Conservation (phyloP, 164 flowering plant genomes). For the Tetrastigma voinierianum region DNA sequence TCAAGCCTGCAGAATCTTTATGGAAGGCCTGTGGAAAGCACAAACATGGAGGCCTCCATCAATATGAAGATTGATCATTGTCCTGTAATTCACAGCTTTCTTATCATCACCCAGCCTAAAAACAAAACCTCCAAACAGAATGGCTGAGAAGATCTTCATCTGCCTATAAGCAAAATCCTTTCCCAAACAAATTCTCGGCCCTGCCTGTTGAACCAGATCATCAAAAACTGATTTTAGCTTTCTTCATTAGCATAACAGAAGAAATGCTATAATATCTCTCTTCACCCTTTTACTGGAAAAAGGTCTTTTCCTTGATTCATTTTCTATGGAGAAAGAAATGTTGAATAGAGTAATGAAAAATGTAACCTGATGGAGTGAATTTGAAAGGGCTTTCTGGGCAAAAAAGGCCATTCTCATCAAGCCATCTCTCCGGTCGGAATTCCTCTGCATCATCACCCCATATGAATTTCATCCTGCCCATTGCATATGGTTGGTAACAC, state of each 20-base stretch:
- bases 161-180: constrained; percentile 78
- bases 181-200: constrained; percentile 67
- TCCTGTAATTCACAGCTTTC: constrained; percentile 47
- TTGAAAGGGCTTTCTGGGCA: constrained; percentile 67
- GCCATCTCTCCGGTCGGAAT: constrained; percentile 80
- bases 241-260: background rate
- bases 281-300: background rate
- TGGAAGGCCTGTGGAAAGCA: constrained; percentile 30
- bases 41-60: constrained; percentile 63
- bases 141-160: constrained; percentile 66
- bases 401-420: constrained; percentile 57
- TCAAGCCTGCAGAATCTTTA: background rate
- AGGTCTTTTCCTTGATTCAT: too few relatives aligned
- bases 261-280: background rate
- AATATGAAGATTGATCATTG: constrained; percentile 74
- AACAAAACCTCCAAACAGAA: constrained; percentile 34
- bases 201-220: constrained; percentile 59
- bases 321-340: background rate
- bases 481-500: constrained; percentile 68
- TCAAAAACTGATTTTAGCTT: constrained; percentile 1
- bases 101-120: constrained; percentile 45
- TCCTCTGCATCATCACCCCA: constrained; percentile 88
- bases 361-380: constrained; percentile 70
- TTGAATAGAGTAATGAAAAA: background rate
- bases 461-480: constrained; percentile 79